A percentile compares a stretch with the other conserved stretches of the same genome.
Conservation (phyloP, 2,329 filamentous ascomycete genomes). For the Verruconis gallopava region DNA sequence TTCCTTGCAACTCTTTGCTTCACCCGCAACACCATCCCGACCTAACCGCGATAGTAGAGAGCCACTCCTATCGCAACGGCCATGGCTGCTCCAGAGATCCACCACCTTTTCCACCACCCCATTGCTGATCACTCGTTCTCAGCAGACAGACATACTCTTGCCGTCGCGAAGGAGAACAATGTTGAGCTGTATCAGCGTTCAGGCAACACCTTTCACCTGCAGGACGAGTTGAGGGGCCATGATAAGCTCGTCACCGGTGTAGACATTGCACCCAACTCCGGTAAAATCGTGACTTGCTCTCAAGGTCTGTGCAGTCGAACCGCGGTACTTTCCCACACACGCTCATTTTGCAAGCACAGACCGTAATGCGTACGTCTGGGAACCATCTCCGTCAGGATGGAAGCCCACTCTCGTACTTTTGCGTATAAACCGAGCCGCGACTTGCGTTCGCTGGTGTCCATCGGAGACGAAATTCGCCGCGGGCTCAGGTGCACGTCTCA, state of each 20-base stretch:
- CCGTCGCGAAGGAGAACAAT: conserved; percentile 78
- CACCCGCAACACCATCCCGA: no score
- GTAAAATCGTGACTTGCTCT: conserved; percentile 93
- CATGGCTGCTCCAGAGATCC: conserved; percentile 81
- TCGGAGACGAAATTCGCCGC: conserved; percentile 97
- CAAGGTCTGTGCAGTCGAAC: conserved; percentile 48
- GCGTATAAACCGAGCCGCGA: conserved; percentile 91
- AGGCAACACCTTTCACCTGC: conserved; percentile 64
- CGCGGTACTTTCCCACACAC: conserved; percentile 1
- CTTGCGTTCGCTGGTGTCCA: conserved; percentile 93
- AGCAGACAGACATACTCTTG: conserved; percentile 73
- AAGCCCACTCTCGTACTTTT: conserved; percentile 95
- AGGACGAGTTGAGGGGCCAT: conserved; percentile 89
- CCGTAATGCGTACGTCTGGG: conserved; percentile 96
- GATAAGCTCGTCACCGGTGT: conserved; percentile 96
- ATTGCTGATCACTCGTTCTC: conserved; percentile 99
- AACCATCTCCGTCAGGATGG: conserved; percentile 81
- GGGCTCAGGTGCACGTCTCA: conserved; percentile 86
- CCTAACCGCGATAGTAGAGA: conserved; percentile 91
- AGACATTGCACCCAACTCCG: conserved; percentile 81
- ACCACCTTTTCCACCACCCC: conserved; percentile 92
- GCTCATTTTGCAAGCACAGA: conserved; percentile 39
- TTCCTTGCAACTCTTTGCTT: no score
- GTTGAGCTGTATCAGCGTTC: conserved; percentile 75
- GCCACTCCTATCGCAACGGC: conserved; percentile 69